These are phyloP conservation scores for Phylloporus sp. DNA, from an alignment of 768 basidiomycete species.

Conservation along the genomic window DNA sequence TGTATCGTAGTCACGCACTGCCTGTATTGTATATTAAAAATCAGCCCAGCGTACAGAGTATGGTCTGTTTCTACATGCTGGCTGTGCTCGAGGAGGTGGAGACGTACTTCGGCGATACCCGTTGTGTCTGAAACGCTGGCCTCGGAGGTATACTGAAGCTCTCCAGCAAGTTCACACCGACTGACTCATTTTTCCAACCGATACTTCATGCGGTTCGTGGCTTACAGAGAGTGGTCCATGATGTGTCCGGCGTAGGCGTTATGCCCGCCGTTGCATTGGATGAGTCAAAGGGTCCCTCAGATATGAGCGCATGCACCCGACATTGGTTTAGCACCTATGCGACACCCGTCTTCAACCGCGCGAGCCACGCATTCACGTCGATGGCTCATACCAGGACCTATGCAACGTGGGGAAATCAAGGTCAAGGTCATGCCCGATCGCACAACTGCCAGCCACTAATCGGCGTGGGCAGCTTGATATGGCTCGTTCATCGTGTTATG, in stretches of 20 bases:
- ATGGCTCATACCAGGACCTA: slow-evolving; percentile 6
- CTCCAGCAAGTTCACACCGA: neutral
- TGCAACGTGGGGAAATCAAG: slow-evolving; percentile 16
- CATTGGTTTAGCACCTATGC: neutral
- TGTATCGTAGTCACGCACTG: slow-evolving; percentile 13
- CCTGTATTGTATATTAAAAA: slow-evolving; percentile 12
- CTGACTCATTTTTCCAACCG: neutral
- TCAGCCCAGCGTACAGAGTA: neutral
- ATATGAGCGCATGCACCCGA: neutral
- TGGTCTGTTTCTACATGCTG: neutral
- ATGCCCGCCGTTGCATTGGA: slow-evolving; percentile 1
- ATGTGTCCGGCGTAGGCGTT: neutral
- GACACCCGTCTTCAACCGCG: slow-evolving; percentile 2
- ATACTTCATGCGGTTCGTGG: no score
- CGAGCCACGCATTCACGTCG: neutral
- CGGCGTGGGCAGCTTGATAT: slow-evolving; percentile 1
- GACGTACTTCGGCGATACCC: neutral
- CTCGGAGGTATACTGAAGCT: neutral
- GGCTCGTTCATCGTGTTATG: neutral
- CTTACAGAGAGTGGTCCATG: neutral
- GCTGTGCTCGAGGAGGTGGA: neutral
- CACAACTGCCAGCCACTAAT: slow-evolving; percentile 1
- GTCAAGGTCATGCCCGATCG: slow-evolving; percentile 1
- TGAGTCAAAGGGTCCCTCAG: neutral
- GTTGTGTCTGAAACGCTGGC: neutral